Conservation (phyloP, 257 asterid species). For the Gynochthodes officinalis region DNA sequence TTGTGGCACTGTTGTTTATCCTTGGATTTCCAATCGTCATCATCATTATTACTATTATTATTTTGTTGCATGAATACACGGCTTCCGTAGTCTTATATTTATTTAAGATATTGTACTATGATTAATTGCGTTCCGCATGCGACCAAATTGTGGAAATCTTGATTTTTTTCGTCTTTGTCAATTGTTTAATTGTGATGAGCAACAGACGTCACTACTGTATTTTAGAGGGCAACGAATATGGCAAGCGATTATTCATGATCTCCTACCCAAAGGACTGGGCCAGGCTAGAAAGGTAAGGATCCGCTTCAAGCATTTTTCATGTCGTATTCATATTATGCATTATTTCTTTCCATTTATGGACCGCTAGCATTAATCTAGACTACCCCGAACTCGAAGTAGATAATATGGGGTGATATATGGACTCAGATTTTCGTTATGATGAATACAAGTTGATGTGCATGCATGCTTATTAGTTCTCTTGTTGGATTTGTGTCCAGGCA, state of each 20-base stretch:
- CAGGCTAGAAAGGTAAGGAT: conserved; percentile 61
- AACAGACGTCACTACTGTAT: conserved; percentile 77
- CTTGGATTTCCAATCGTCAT: no score
- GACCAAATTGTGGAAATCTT: neutral
- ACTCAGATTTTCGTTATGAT: neutral
- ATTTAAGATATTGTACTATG: neutral
- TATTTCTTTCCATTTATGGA: no score
- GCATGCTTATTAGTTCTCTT: neutral
- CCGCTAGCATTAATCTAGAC: no score
- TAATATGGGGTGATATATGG: no score
- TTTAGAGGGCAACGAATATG: conserved; percentile 96
- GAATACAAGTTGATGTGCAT: neutral
- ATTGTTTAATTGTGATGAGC: conserved; percentile 31
- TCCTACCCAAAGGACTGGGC: conserved; percentile 80
- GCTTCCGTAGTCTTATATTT: neutral
- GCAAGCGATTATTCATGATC: conserved; percentile 75
- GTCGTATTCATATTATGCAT: neutral
- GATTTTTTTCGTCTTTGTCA: neutral
- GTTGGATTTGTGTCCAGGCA: conserved; percentile 46
- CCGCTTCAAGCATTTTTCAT: neutral
- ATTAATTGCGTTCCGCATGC: neutral
- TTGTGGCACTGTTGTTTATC: no score
- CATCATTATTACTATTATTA: no score
- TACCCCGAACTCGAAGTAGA: no score
- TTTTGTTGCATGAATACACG: no score